Conservation (phyloP, 176 grass and related monocot species). For the Ensete glaucum region DNA sequence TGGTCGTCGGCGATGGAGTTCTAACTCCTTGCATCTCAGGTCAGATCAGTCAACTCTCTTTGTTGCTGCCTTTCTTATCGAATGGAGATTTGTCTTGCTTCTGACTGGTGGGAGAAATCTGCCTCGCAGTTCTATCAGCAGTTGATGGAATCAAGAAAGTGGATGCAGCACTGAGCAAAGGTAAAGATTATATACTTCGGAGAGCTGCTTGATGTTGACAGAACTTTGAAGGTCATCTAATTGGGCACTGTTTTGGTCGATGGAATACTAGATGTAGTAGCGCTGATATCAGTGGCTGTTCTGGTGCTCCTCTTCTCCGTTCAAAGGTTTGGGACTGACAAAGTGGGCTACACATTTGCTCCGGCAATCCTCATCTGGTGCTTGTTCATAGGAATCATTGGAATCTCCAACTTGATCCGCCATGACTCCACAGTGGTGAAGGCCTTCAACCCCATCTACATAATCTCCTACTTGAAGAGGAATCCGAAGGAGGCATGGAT, state of each 20-base stretch:
- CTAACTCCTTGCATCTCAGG: constrained; percentile 69
- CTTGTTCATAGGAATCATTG: constrained; percentile 42
- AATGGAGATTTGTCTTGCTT: neutral
- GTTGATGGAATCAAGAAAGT: constrained; percentile 4
- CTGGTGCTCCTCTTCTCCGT: constrained; percentile 60
- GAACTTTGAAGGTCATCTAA: neutral
- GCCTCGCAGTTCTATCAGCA: constrained; percentile 5
- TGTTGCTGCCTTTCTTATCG: neutral
- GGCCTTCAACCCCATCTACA: constrained; percentile 70
- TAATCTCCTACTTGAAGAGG: constrained; percentile 50
- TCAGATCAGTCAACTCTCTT: constrained; percentile 12
- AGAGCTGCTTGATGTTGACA: neutral
- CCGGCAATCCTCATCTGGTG: constrained; percentile 67
- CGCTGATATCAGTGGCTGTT: constrained; percentile 50
- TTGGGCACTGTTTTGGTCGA: neutral
- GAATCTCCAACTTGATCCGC: constrained; percentile 44
- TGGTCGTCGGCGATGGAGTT: constrained; percentile 73
- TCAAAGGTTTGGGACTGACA: constrained; percentile 68
- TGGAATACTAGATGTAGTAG: constrained; percentile 33
- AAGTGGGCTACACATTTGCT: constrained; percentile 83
- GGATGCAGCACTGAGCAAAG: neutral
- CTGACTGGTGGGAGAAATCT: neutral
- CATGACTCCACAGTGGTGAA: constrained; percentile 43
- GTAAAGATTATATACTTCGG: neutral
- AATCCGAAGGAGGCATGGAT: constrained; percentile 58